phyloP scores from a whole-genome alignment of 1,284 basidiomycete genomes.

The Hymenochaete sp. region DNA sequence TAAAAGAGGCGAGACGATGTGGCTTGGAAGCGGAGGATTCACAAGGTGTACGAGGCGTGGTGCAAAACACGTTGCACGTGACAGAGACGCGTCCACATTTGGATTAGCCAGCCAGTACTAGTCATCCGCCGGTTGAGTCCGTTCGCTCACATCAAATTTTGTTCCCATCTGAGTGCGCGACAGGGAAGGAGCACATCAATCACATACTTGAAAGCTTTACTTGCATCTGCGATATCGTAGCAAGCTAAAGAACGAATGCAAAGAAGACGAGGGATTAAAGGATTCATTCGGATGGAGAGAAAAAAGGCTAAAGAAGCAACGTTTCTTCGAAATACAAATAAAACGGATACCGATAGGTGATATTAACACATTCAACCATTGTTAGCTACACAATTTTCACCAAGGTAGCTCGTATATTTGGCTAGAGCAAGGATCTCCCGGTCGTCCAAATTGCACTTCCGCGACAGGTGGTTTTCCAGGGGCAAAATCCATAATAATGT shows the following conservation, averaged over 20 bases:
- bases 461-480: constrained; percentile 23
- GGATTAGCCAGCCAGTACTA: background rate
- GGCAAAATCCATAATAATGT: constrained; percentile 30
- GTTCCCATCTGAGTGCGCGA: no score
- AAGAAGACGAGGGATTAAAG: no score
- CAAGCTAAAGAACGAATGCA: no score
- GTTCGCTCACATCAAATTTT: no score
- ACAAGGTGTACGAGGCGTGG: background rate
- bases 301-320: background rate
- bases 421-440: constrained; percentile 22
- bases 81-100: background rate
- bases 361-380: no score
- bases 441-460: constrained; percentile 28
- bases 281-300: no score
- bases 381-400: no score
- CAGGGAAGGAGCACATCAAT: no score
- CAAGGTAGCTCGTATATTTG: constrained; percentile 25
- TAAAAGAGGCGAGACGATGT: background rate
- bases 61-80: no score
- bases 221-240: no score
- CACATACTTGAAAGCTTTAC: no score
- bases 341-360: background rate
- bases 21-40: background rate
- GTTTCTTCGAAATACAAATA: background rate
- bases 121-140: no score